Base-by-base conservation (phyloP, 202 grass and related monocot genomes). In the Digitaria exilis region DNA sequence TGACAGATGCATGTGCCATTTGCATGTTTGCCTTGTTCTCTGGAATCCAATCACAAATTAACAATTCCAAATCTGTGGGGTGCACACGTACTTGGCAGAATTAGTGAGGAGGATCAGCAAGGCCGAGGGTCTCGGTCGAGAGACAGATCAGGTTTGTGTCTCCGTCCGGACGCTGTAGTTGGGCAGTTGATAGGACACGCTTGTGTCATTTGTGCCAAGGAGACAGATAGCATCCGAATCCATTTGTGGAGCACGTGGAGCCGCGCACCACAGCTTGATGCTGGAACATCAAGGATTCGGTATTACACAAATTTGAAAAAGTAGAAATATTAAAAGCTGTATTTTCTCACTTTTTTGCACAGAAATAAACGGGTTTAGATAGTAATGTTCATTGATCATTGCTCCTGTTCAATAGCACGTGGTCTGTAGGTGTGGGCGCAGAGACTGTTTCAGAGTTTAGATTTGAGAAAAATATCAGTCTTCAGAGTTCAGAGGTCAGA, bases 71-170 rank as follows among this genome's bases (percentile, higher is more conserved):
- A 79, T 64, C 56, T 60, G 46, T 63, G 2, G 28, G 60, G 11
- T 9, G 19, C 22, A 9, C 0, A 6, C 28, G 66, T 22, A 11
- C 35, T 66, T 59, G 8, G 37, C 69, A 61, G 2, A 4, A 13
- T 80, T 60, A 80, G 44, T 69, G 81, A 18, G 8, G 17, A 3
- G 41, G 65, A 79, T 73, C 28, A 30, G 78, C 28, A 30, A n/a
- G n/a, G 56, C 25, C 1, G 9, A 79, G 9, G 9, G 31, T 80
- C 77, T 78, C 45, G 37, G 25, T 84, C 35, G 3, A 58, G 2
- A 39, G 7, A 8, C 14, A 9, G 64, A 69, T 84, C 7, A 9
- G 51, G 43, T 58, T 15, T n/a, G 24, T 21, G 34, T 78, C 15
- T 21, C 9, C 13, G 3, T 37, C 34, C 7, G 61, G 35, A 18